A percentile compares a stretch with the other conserved stretches of the same genome.
phyloP scores from a whole-genome alignment of 306 rosid genomes.

The Quercus rubra region DNA sequence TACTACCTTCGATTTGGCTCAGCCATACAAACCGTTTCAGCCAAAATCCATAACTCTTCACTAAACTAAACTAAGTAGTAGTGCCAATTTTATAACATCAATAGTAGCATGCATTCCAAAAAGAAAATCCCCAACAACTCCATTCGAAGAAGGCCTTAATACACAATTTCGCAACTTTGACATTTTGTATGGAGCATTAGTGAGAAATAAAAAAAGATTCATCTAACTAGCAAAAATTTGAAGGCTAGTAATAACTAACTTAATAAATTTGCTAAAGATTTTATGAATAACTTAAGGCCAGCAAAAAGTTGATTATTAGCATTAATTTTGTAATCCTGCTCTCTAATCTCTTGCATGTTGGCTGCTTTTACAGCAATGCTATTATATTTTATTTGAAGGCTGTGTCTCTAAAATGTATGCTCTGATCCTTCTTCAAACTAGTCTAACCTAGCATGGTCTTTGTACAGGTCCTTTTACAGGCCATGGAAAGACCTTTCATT shows the following conservation, averaged over 20 bases:
- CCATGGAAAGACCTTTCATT: conserved; percentile 56
- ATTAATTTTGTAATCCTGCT: neutral
- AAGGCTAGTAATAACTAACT: no score
- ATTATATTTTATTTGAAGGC: neutral
- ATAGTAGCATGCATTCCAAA: neutral
- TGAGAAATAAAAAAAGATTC: neutral
- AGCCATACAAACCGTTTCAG: neutral
- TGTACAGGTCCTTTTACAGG: conserved; percentile 63
- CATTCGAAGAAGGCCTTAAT: neutral
- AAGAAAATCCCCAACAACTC: neutral
- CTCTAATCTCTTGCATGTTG: neutral
- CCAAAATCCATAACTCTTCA: neutral
- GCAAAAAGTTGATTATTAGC: no score
- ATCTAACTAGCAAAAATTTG: neutral
- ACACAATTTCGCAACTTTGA: neutral
- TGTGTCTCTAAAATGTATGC: neutral
- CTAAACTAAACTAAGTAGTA: neutral
- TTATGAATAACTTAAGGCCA: no score
- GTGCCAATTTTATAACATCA: neutral
- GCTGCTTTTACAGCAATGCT: neutral
- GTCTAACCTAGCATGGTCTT: conserved; percentile 9
- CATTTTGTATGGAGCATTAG: neutral
- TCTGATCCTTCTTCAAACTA: neutral
- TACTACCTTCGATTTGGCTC: neutral
- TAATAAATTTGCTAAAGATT: no score